Base-by-base conservation (phyloP, 768 basidiomycete species). In the Leccinum barrowsii region DNA sequence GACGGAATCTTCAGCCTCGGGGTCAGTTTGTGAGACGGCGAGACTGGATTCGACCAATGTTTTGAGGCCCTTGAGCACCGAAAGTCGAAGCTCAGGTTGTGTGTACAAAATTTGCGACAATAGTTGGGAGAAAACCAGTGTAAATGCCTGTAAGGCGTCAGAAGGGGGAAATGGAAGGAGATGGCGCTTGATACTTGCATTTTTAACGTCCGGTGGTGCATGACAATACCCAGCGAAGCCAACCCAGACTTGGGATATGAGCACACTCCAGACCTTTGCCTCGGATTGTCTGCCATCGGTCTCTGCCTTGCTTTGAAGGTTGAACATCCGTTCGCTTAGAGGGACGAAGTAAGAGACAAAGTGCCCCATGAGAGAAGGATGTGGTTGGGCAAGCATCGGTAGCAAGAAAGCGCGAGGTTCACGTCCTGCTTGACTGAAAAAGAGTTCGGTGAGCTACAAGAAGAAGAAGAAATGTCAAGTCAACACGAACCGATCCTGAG, bases 251-350 rank as follows among this genome's bases (percentile, higher is more conserved):
- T 99, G 97, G 10, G 88, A 86, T 22, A 98, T 86, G 48, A 98
- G 81, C 11, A 96, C 94, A 62, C 85, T 90, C 92, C 94, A 99
- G 37, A 98, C 87, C 74, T 98, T 99, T 13, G 89, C 90, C 73
- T 98, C 94, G 0, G 90, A 86, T 52, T 81, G 82, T 37, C 86
- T 84, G 12, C 82, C 84, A 55, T 87, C 87, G 7, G 79, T 76
- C 62, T 91, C 90, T 0, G 93, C 90, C 15, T 82, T 86, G 59
- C 90, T 85, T 68, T 95, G 90, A 37, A 92, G 75, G 67, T 92
- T 83, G 68, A 98, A 99, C 82, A 98, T 87, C 17, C 86, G 81
- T 72, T 98, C 95, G 50, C 94, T 97, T 51, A 98, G 75, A 17
- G 96, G 96, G 7, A 98, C 89, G 64, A 98, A 98, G 72, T 91